Conservation (phyloP, 768 basidiomycete genomes). For the Gelatoporia subvermispora region DNA sequence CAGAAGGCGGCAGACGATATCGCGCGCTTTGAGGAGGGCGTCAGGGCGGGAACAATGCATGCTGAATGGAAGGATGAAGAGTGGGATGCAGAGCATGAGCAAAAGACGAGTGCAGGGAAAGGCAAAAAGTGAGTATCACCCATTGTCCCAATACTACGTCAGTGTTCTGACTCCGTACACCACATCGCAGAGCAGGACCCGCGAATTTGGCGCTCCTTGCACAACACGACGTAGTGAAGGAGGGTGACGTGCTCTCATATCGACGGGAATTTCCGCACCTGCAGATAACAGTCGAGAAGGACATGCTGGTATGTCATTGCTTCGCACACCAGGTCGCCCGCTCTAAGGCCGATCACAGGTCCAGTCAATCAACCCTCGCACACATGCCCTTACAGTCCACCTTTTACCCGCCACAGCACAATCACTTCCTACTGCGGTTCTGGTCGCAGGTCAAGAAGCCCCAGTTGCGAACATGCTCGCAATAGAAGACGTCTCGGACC, state of each 20-base stretch:
- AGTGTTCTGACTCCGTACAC: not conserved
- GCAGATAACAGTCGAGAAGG: constrained; percentile 46
- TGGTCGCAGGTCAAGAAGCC: constrained; percentile 26
- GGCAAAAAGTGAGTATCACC: not conserved
- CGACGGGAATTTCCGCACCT: constrained; percentile 40
- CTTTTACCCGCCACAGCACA: constrained; percentile 32
- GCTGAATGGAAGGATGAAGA: constrained; percentile 63
- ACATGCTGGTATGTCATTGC: constrained; percentile 38
- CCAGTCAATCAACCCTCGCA: constrained; percentile 38
- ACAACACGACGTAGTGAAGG: constrained; percentile 38
- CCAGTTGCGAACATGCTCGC: constrained; percentile 18
- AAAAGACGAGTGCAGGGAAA: not conserved
- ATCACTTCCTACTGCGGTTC: constrained; percentile 32
- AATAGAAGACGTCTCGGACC: constrained; percentile 20
- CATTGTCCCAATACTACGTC: not conserved
- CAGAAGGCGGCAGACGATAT: constrained; percentile 39
- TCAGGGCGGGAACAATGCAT: constrained; percentile 40
- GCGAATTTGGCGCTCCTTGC: constrained; percentile 42
- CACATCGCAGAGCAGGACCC: constrained; percentile 2
- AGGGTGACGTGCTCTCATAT: constrained; percentile 54
- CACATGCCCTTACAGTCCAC: constrained; percentile 38
- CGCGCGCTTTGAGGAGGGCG: constrained; percentile 37
- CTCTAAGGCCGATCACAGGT: constrained; percentile 33
- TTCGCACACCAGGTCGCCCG: not conserved
- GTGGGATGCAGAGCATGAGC: constrained; percentile 44